Conservation (phyloP, 2,329 filamentous ascomycete species). For the Pyrenophora teres region DNA sequence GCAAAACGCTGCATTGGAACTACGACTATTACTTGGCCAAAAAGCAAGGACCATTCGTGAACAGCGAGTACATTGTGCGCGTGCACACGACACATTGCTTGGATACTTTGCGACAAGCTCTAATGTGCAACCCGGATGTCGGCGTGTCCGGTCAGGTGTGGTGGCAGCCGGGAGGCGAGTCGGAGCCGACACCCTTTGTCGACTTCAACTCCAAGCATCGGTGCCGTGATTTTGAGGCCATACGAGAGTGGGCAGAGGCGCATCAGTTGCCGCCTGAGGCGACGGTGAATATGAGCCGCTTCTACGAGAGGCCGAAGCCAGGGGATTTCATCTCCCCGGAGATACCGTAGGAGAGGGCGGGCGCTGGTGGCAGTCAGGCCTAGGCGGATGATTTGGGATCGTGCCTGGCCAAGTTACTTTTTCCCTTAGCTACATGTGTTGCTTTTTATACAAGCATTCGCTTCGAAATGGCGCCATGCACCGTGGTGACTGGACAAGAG, state of each 20-base stretch:
- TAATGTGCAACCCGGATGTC: slow-evolving; percentile 67
- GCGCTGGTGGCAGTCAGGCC: slow-evolving; percentile 18
- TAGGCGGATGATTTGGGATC: slow-evolving; percentile 3
- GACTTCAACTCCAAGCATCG: slow-evolving; percentile 66
- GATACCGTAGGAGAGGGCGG: slow-evolving; percentile 29
- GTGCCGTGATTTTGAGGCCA: slow-evolving; percentile 62
- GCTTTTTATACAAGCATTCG: not conserved
- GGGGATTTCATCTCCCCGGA: slow-evolving; percentile 37
- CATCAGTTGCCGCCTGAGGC: slow-evolving; percentile 54
- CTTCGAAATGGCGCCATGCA: not conserved
- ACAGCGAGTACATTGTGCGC: slow-evolving; percentile 60
- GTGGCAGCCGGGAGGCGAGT: slow-evolving; percentile 51
- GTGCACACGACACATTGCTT: slow-evolving; percentile 65
- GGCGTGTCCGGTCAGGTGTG: slow-evolving; percentile 66
- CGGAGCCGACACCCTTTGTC: slow-evolving; percentile 59
- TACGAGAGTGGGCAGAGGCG: slow-evolving; percentile 59
- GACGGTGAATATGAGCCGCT: slow-evolving; percentile 49
- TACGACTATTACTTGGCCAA: slow-evolving; percentile 60
- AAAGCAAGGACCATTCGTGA: slow-evolving; percentile 59
- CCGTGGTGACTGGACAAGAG: no score
- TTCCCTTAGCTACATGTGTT: not conserved
- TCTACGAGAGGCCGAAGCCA: slow-evolving; percentile 49
- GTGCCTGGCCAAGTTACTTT: slow-evolving; percentile 3
- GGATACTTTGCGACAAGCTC: slow-evolving; percentile 64
- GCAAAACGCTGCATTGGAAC: slow-evolving; percentile 64